Evolutionary conservation across 345 rosid species (phyloP).

Genomic region (Pseudoturritis turrita): DNA sequence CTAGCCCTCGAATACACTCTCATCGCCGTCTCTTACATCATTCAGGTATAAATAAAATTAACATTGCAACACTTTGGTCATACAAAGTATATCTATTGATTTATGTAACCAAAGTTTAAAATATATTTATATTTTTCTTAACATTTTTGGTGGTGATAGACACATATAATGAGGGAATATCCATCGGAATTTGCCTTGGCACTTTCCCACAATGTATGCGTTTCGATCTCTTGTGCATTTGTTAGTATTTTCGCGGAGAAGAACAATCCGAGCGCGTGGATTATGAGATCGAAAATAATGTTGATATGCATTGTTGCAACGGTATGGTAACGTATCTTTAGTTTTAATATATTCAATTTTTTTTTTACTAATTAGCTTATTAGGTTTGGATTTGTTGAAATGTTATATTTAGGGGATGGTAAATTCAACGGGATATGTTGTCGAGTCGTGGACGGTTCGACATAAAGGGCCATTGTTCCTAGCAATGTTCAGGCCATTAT

Average conservation of each 20-base stretch:
- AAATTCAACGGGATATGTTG: slow-evolving; percentile 43
- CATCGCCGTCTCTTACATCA: slow-evolving; percentile 39
- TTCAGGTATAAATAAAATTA: slow-evolving; percentile 41
- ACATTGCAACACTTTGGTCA: not conserved
- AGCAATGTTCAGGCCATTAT: slow-evolving; percentile 63
- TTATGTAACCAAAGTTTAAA: not conserved
- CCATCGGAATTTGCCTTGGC: slow-evolving; percentile 21
- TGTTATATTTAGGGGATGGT: slow-evolving; percentile 45
- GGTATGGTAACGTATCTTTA: slow-evolving; percentile 6
- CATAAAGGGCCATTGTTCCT: slow-evolving; percentile 64
- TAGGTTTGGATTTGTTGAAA: not conserved
- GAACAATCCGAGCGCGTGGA: slow-evolving; percentile 60
- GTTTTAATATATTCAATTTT: not conserved
- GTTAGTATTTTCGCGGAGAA: slow-evolving; percentile 44
- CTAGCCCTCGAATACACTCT: slow-evolving; percentile 47
- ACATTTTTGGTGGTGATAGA: slow-evolving; percentile 10
- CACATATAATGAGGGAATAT: slow-evolving; percentile 30
- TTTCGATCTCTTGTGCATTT: slow-evolving; percentile 49
- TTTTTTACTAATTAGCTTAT: not conserved
- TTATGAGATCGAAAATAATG: slow-evolving; percentile 40
- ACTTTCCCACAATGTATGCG: slow-evolving; percentile 55
- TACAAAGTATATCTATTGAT: not conserved
- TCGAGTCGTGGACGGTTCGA: slow-evolving; percentile 56
- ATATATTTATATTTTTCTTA: not conserved
- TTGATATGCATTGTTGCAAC: slow-evolving; percentile 63